Evolutionary conservation across 1,284 basidiomycete genomes (phyloP).

Genomic region (Bondarzewia mesenterica): DNA sequence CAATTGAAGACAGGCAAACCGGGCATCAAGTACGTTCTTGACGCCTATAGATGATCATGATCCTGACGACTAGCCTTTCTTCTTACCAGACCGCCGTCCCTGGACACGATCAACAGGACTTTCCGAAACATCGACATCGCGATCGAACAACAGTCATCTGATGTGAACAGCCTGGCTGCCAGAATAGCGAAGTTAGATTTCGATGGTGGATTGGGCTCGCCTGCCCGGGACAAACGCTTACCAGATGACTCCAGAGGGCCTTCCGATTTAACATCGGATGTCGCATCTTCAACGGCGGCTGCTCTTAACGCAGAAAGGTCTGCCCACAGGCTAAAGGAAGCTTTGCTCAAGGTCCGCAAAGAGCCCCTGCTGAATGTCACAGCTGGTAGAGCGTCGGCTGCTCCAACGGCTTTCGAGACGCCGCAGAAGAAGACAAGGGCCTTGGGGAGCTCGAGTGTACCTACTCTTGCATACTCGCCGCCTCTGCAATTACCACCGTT

Average conservation of each 20-base stretch:
- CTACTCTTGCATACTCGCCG: background rate
- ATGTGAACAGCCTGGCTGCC: conserved; percentile 46
- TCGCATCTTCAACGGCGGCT: conserved; percentile 66
- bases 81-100: conserved; percentile 57
- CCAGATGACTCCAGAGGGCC: conserved; percentile 29
- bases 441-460: background rate
- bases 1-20: conserved; percentile 58
- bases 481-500: conserved; percentile 3
- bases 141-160: conserved; percentile 53
- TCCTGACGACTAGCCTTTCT: background rate
- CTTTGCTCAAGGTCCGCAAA: conserved; percentile 50
- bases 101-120: conserved; percentile 79
- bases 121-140: conserved; percentile 76
- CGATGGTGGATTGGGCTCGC: conserved; percentile 14
- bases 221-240: conserved; percentile 30
- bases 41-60: background rate
- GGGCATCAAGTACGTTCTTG: conserved; percentile 44
- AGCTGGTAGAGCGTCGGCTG: conserved; percentile 31
- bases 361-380: conserved; percentile 59
- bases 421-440: conserved; percentile 16
- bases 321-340: conserved; percentile 59
- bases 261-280: conserved; percentile 46
- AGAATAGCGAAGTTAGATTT: conserved; percentile 51
- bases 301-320: conserved; percentile 73
- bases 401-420: conserved; percentile 32